Percentiles rank a stretch among this genome's conserved stretches.
These are phyloP conservation scores for Solanum dulcamara DNA, from an alignment of 257 asterid species.

Conservation along the genomic window DNA sequence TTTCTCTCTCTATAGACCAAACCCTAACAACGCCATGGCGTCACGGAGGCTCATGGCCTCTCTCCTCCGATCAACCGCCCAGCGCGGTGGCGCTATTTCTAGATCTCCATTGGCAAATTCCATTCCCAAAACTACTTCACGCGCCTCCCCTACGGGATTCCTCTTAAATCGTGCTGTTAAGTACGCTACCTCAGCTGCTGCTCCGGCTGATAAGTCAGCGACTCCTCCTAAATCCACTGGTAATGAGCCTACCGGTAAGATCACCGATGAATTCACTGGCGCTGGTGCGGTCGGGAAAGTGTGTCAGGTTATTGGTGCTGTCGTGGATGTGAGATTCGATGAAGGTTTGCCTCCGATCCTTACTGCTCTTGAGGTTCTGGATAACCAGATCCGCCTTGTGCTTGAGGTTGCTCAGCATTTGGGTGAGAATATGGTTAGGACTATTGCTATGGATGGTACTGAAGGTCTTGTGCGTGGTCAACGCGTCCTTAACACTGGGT, in stretches of 20 bases:
- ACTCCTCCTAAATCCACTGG: conserved; percentile 23
- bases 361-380: conserved; percentile 83
- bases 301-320: conserved; percentile 92
- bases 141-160: conserved; percentile 49
- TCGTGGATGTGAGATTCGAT: conserved; percentile 72
- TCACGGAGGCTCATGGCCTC: conserved; percentile 86
- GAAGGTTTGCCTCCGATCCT: conserved; percentile 89
- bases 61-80: conserved; percentile 51
- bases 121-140: neutral
- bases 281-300: conserved; percentile 62
- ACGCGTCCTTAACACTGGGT: conserved; percentile 78
- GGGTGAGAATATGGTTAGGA: conserved; percentile 80
- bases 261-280: conserved; percentile 79
- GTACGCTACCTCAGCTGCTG: conserved; percentile 51
- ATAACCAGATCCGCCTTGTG: conserved; percentile 81
- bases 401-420: conserved; percentile 87
- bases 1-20: conserved; percentile 6
- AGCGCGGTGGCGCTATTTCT: conserved; percentile 22
- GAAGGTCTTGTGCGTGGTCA: conserved; percentile 90
- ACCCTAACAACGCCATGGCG: conserved; percentile 36
- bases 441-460: conserved; percentile 96
- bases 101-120: conserved; percentile 7
- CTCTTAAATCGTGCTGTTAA: conserved; percentile 56
- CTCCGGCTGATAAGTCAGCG: conserved; percentile 21
- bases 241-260: conserved; percentile 38